Percentiles rank a stretch among this genome's conserved stretches.
Evolutionary conservation across 78 protist species (phyloP).

Genomic region (Paratrimastix pyriformis): DNA sequence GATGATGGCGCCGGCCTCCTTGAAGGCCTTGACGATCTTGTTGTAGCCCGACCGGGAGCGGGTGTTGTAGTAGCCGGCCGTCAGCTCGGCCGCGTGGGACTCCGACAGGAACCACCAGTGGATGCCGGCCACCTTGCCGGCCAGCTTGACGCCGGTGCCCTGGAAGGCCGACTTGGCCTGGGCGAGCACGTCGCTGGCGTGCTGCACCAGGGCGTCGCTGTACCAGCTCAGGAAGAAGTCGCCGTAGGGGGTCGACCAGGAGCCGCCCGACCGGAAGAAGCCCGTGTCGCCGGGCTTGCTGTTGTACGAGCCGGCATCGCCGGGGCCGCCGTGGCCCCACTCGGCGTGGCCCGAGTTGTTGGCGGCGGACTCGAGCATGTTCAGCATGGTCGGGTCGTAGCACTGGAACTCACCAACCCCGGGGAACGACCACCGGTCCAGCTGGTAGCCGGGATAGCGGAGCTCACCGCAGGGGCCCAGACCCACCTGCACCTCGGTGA

Average conservation of each 20-base stretch:
- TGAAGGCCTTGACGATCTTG: background rate
- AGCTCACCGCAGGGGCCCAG: slow-evolving; percentile 81
- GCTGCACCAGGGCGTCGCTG: slow-evolving; percentile 26
- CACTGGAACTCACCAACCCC: slow-evolving; percentile 81
- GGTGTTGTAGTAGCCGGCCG: slow-evolving; percentile 73
- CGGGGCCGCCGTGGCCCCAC: slow-evolving; percentile 60
- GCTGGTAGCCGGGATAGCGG: slow-evolving; percentile 76
- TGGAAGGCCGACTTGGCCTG: slow-evolving; percentile 23
- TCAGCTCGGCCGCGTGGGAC: slow-evolving; percentile 73
- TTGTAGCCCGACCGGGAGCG: slow-evolving; percentile 19
- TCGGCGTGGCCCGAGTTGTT: slow-evolving; percentile 36
- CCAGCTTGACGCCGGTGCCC: slow-evolving; percentile 23
- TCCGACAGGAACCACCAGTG: slow-evolving; percentile 70
- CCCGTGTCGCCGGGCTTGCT: slow-evolving; percentile 26
- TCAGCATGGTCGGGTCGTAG: slow-evolving; percentile 57
- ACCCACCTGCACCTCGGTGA: slow-evolving; percentile 65
- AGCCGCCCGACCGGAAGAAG: slow-evolving; percentile 45
- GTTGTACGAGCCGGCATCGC: slow-evolving; percentile 64
- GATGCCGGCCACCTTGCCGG: slow-evolving; percentile 73
- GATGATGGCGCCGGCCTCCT: background rate
- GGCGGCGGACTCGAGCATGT: slow-evolving; percentile 42
- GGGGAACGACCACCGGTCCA: slow-evolving; percentile 59
- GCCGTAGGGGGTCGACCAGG: slow-evolving; percentile 46
- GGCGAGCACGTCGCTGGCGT: slow-evolving; percentile 36
- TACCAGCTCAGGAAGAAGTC: slow-evolving; percentile 76